Evolutionary conservation across 805 yeast species (phyloP).

Genomic region (Ascoidea asiatica): DNA sequence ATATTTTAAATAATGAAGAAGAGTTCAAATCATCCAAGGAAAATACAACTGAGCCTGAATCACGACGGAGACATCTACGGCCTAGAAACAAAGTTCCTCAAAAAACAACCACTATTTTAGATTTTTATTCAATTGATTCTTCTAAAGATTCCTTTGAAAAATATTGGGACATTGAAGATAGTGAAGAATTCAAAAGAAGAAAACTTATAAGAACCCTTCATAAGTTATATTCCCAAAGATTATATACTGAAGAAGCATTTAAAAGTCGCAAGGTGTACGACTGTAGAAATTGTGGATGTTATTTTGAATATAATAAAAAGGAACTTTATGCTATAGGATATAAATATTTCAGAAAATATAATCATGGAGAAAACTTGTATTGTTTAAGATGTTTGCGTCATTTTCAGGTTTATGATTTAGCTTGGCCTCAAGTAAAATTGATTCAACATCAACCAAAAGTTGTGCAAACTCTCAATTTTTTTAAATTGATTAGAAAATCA

Average conservation of each 20-base stretch:
- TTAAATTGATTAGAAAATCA: conserved; percentile 1
- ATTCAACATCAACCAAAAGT: neutral
- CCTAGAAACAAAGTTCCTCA: conserved; percentile 3
- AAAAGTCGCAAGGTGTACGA: conserved; percentile 11
- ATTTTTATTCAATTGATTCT: conserved; percentile 6
- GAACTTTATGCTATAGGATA: conserved; percentile 1
- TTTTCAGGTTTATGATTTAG: conserved; percentile 12
- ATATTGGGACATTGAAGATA: conserved; percentile 7
- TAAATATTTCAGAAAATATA: neutral
- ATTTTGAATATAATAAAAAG: conserved; percentile 10
- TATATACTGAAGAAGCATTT: conserved; percentile 9
- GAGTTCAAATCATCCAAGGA: neutral
- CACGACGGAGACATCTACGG: conserved; percentile 1
- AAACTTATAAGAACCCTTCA: conserved; percentile 13
- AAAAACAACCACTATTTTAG: conserved; percentile 4
- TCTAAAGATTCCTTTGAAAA: conserved; percentile 13
- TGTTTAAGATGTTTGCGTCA: conserved; percentile 18
- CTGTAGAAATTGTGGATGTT: conserved; percentile 18
- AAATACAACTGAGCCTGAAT: neutral
- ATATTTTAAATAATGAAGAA: neutral
- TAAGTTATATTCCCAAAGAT: conserved; percentile 9
- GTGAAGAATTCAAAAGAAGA: conserved; percentile 21
- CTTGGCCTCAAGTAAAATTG: conserved; percentile 16
- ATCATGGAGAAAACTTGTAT: conserved; percentile 6
- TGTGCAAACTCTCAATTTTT: conserved; percentile 7